These are phyloP conservation scores for Pseudopithomyces maydicus DNA, from an alignment of 2,329 filamentous ascomycete genomes.

Conservation along the genomic window DNA sequence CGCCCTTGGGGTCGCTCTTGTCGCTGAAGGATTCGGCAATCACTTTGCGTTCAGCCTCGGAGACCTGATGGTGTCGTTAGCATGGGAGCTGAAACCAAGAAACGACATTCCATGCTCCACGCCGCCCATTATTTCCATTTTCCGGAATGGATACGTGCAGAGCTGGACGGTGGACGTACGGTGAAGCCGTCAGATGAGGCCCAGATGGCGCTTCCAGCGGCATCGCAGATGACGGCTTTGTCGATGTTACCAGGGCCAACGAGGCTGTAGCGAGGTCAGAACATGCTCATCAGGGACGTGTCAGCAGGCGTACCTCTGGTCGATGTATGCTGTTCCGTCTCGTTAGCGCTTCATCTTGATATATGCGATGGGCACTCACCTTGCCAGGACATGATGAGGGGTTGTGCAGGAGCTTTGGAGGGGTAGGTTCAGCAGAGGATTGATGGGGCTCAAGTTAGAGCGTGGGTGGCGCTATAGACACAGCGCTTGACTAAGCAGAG, in stretches of 20 bases:
- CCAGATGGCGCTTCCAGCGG: constrained; percentile 61
- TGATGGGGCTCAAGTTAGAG: constrained; percentile 11
- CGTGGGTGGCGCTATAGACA: neutral
- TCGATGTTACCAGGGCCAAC: constrained; percentile 50
- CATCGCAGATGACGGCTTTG: constrained; percentile 58
- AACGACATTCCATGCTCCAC: neutral
- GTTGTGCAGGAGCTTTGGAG: constrained; percentile 25
- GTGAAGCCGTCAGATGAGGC: constrained; percentile 87
- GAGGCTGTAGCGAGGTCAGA: constrained; percentile 41
- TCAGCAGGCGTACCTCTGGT: constrained; percentile 40
- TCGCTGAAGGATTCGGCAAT: constrained; percentile 60
- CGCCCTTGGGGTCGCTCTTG: constrained; percentile 65
- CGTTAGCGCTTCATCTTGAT: constrained; percentile 26
- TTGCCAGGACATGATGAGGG: constrained; percentile 51
- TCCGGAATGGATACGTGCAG: constrained; percentile 6
- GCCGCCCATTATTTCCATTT: neutral
- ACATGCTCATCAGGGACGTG: neutral
- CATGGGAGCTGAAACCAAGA: neutral
- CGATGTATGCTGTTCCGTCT: constrained; percentile 45
- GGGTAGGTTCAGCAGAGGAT: constrained; percentile 16
- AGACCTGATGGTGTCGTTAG: constrained; percentile 46
- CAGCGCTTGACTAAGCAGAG: constrained; percentile 16
- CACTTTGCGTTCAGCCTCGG: constrained; percentile 60
- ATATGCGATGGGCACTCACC: constrained; percentile 34
- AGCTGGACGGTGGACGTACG: constrained; percentile 58